Evolutionary conservation across 768 basidiomycete genomes (phyloP), one percentile per base, ranked within the genome.

Genomic region (Lentinus brumalis): DNA sequence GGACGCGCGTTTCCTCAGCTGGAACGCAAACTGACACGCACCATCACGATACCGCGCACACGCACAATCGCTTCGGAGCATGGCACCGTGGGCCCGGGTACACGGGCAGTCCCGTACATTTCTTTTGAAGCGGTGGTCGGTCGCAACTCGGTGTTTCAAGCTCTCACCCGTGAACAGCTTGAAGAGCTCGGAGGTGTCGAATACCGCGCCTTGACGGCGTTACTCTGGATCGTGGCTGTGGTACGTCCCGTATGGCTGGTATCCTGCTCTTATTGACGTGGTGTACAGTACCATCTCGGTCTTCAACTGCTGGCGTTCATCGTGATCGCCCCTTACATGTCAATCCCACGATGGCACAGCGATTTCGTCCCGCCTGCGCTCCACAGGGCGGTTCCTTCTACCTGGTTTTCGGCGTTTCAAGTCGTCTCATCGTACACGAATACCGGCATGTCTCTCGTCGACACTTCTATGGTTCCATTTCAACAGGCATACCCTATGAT

Each of bases 151-250:
- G 76, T 77, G 3, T 92, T 92, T 65, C 81, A 83, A 40, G 77
- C 73, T 64, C 75, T 96, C 55, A 91, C 87, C 0, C 80, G 83
- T 18, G 92, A 94, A 50, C 91, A 98, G 69, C 77, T 92, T 66
- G 94, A 96, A 65, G 94, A 97, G 72, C 76, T 98, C 5, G 95
- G 95, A 4, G 96, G 96, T 18, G 89, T 97, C 7, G 96, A 99
- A 72, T 98, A 92, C 70, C 83, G 94, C 10, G 91, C 90, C 12
- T 75, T 97, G 63, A 88, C 87, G 46, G 84, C 88, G 2, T 73
- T 97, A 52, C 76, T 94, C 10, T 96, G 91, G 89, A 83, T 96
- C 57, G 85, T 96, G 40, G 82, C 82, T 11, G 71, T 76, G 38
- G 94, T 96, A 70, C 68, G 91, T 80, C 38, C 11, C 39, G 21